Conservation (phyloP, 2,329 filamentous ascomycete species). For the Colletotrichum magnum region DNA sequence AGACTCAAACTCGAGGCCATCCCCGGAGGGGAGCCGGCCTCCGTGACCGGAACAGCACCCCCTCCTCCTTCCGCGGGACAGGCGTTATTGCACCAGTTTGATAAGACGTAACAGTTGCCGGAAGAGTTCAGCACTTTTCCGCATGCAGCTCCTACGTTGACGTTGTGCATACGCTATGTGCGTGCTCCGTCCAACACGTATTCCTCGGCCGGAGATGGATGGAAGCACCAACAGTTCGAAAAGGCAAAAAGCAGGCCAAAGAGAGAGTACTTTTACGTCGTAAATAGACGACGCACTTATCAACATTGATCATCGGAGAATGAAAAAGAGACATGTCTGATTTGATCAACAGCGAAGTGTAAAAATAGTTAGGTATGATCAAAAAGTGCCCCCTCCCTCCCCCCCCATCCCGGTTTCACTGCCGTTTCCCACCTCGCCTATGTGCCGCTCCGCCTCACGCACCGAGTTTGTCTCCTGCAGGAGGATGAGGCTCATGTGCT, state of each 20-base stretch:
- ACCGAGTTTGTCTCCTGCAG: background rate
- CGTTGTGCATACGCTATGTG: background rate
- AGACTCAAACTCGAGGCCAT: background rate
- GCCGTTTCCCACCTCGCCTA: background rate
- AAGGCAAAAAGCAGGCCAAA: background rate
- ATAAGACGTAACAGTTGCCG: background rate
- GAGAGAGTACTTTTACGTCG: background rate
- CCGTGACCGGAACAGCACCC: too few relatives aligned
- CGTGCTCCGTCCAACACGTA: background rate
- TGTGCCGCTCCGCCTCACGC: conserved; percentile 4
- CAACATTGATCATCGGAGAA: background rate
- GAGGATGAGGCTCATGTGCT: conserved; percentile 5
- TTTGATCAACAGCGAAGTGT: conserved; percentile 8
- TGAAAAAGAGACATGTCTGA: conserved; percentile 1
- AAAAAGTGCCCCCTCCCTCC: conserved; percentile 1
- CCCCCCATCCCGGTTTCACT: background rate
- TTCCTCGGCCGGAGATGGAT: too few relatives aligned
- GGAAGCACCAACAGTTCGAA: background rate
- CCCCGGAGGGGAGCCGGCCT: too few relatives aligned
- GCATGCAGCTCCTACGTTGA: background rate
- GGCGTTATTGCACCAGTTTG: background rate
- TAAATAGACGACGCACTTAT: background rate
- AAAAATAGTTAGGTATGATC: conserved; percentile 25
- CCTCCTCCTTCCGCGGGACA: too few relatives aligned
- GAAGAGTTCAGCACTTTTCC: background rate